A percentile compares a stretch with the other conserved stretches of the same genome.
These are phyloP conservation scores for Cyclocybe aegerita DNA, from an alignment of 768 basidiomycete species.

Conservation along the genomic window DNA sequence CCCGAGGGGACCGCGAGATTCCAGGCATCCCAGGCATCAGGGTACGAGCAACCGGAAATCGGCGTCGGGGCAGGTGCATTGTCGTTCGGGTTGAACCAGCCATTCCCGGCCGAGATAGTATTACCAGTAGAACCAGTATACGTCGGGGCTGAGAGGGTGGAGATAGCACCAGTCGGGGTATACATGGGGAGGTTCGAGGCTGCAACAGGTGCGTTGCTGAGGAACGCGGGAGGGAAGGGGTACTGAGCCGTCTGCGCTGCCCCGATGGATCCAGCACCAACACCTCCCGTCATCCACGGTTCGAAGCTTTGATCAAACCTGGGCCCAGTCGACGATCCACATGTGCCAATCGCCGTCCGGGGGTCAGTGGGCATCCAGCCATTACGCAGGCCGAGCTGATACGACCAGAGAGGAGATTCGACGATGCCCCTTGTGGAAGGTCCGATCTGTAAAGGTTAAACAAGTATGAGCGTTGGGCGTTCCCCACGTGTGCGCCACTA, in stretches of 20 bases:
- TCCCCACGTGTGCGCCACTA: not conserved
- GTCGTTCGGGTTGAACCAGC: constrained; percentile 59
- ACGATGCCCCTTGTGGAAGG: constrained; percentile 34
- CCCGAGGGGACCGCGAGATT: constrained; percentile 31
- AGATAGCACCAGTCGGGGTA: constrained; percentile 63
- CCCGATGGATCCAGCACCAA: constrained; percentile 51
- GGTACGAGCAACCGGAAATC: constrained; percentile 57
- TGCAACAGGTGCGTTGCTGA: constrained; percentile 35
- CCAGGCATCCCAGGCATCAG: constrained; percentile 42
- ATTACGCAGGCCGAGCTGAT: constrained; percentile 38
- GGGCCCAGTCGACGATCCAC: constrained; percentile 42
- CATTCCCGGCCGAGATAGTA: constrained; percentile 41
- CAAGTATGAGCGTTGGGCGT: too few species aligned
- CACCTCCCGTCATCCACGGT: constrained; percentile 71
- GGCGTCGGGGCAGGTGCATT: constrained; percentile 43
- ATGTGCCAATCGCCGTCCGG: constrained; percentile 54
- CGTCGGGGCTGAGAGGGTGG: constrained; percentile 50
- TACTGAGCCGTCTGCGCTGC: constrained; percentile 37
- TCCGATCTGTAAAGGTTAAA: constrained; percentile 28
- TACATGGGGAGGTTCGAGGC: constrained; percentile 58
- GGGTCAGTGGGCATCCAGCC: constrained; percentile 56
- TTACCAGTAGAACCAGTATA: constrained; percentile 36
- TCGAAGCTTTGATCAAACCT: constrained; percentile 46
- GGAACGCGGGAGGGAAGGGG: constrained; percentile 65
- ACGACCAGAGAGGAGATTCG: constrained; percentile 50